Percentiles rank a stretch among this genome's conserved stretches.
Conservation (phyloP, 139 green algal species). For the Chlorella sorokiniana region DNA sequence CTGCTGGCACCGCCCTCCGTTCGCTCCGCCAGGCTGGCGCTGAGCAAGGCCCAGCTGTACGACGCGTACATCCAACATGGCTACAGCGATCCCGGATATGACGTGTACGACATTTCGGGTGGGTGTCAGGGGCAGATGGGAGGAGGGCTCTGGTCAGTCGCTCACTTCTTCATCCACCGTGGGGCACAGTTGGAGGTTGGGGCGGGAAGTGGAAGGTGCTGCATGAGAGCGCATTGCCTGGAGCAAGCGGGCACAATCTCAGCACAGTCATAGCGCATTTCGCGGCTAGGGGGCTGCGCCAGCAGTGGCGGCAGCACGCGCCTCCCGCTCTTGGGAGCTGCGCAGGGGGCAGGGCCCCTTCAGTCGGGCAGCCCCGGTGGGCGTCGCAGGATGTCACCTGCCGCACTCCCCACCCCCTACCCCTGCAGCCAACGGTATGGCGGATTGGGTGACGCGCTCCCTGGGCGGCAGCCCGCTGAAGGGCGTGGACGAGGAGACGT, state of each 20-base stretch:
- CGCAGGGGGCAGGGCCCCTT: too few relatives aligned
- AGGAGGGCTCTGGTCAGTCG: too few relatives aligned
- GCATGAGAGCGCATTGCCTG: too few relatives aligned
- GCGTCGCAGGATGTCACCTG: background rate
- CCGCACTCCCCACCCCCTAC: background rate
- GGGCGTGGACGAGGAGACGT: background rate
- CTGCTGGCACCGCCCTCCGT: background rate
- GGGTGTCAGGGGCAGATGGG: too few relatives aligned
- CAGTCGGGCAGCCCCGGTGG: background rate
- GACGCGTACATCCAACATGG: constrained; percentile 25
- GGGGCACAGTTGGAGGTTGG: too few relatives aligned
- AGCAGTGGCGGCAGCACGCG: too few relatives aligned
- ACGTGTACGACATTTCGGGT: background rate
- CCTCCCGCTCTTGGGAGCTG: too few relatives aligned
- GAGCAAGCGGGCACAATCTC: background rate
- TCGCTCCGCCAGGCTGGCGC: background rate
- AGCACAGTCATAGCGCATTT: too few relatives aligned
- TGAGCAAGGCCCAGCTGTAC: constrained; percentile 19
- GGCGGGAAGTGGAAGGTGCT: too few relatives aligned
- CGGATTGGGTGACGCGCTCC: background rate
- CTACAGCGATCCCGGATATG: background rate
- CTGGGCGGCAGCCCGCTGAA: constrained; percentile 10
- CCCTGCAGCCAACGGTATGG: constrained; percentile 5
- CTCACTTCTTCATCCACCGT: too few relatives aligned
- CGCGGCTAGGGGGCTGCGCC: too few relatives aligned